Evolutionary conservation across 2,329 filamentous ascomycete genomes (phyloP), one percentile per base, ranked within the genome.

Genomic region (Elsinoe ampelina): DNA sequence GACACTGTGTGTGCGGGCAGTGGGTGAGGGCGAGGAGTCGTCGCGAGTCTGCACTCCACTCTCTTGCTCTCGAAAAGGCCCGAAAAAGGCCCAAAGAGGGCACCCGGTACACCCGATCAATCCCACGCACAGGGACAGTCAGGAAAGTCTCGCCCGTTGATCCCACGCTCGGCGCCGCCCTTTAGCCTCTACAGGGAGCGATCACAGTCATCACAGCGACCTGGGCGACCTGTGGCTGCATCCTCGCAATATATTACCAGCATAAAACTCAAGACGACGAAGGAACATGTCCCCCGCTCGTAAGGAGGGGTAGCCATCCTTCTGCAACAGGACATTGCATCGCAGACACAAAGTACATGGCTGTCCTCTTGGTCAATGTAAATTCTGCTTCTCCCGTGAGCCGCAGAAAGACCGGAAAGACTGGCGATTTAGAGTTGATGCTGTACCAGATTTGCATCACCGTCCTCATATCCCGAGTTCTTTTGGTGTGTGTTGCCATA

Each of bases 401-500:
- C 41, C 41, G 41, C 26, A 26, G 41, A 22, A 45, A 34, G 10
- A 26, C 45, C 26, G 32, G 26, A 13, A 35, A 35, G 13, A 34
- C 36, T 15, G 17, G 48, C 32, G 35, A 17, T 19, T 20, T 52
- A 39, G 19, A 52, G 48, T 52, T 52, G 30, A 22, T 52, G 30
- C 30, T 36, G 22, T 19, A 52, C 48, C 48, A 52, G 22, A 52
- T 32, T 34, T 10, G 20, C 17, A 30, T 17, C 26, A 52, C 34
- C 48, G 48, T 52, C 13, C 48, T 38, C 26, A 52, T 52, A 26
- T 52, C 48, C 32, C 32, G 34, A 38, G 48, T 26, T 19, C 26
- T 30, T 30, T 30, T 5, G 7, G 26, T 30, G 26, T 30, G 32
- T 22, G 35, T n/a, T 38, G 48, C 34, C 13, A 50, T 22, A 50